Base-by-base conservation (phyloP, 495 filamentous ascomycete species). In the Lophiotrema nucula region DNA sequence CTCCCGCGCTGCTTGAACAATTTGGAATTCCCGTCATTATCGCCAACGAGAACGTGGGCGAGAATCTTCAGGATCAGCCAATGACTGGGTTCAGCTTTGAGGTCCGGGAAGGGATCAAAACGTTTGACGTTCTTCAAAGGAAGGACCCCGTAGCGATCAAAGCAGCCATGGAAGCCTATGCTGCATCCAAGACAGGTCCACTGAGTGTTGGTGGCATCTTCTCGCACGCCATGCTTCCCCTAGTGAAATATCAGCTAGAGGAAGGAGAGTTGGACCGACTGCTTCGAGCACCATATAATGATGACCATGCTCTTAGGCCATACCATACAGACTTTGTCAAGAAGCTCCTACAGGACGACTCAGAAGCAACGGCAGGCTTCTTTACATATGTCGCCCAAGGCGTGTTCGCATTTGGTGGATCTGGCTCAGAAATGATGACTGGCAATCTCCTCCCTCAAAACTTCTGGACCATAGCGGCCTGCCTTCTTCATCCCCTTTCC, bases 401-500 rank as follows among this genome's bases (percentile, higher is more conserved):
- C 21, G 12, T 22, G 15, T 22, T 25, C 16, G 43, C 43, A 46
- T 51, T 33, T 26, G 49, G 42, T n/a, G 63, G 68, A 16, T 31
- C 49, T 11, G 51, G 42, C 43, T 8, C 68, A 67, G 45, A 31
- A 27, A 21, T 37, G 43, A 19, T 43, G 1, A 24, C 44, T 19
- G 22, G 38, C 3, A n/a, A n/a, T n/a, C n/a, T n/a, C n/a, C n/a
- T n/a, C n/a, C n/a, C n/a, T n/a, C n/a, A n/a, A n/a, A 45, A 45
- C 39, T 62, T 62, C 39, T 47, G 77, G 27, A 54, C 67, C 52
- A 72, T 73, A 55, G 47, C 54, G 51, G 22, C 70, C 47, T 33
- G 33, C 72, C 28, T 60, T 65, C 15, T 24, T 16, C 49, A 57
- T 64, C 74, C 42, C 71, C 72, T 62, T 54, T 74, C 46, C 69